Base-by-base conservation (phyloP, 108 stramenopile genomes). In the Parmales sp. region DNA sequence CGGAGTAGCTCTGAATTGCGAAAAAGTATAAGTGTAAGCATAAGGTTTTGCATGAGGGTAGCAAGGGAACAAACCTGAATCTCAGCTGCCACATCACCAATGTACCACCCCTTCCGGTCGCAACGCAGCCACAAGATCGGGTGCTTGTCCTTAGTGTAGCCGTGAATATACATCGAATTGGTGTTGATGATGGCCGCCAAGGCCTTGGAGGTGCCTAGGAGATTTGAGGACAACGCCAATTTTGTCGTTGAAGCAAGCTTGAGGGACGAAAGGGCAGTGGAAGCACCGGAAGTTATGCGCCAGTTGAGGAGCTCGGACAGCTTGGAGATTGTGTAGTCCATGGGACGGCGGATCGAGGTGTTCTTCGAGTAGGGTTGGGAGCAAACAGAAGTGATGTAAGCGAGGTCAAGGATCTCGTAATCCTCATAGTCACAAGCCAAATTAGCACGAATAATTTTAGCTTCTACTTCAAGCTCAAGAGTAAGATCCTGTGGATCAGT, bases 321-420 rank as follows among this genome's bases (percentile, higher is more conserved):
- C 70, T 92, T 92, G 60, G 88, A 84, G 76, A 81, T 76, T 49
- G 87, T 82, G 76, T 92, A 92, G 74, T 73, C 88, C 34, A 92
- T 65, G n/a, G 90, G 90, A 45, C 90, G 81, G 65, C 90, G 88
- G 69, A 85, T 66, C 38, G 78, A 83, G 6, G 88, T 85, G 73
- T 92, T 86, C 71, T 92, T 92, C 37, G 87, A 88, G 79, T 92
- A 92, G 38, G 90, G 90, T 80, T 92, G 89, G 69, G 86, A 87
- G 26, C 88, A 88, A 7, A 92, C 88, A 20, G 86, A 87, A 41
- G 77, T 68, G 44, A 92, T 71, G 75, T 92, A 92, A 48, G 87
- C 90, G 66, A 88, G 87, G 70, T 82, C 83, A 48, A 80, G 69
- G 31, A n/a, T n/a, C n/a, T n/a, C n/a, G n/a, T n/a, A n/a, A n/a